phyloP scores from a whole-genome alignment of 1,139 yeast species.

The Yamadazyma buinensis region DNA sequence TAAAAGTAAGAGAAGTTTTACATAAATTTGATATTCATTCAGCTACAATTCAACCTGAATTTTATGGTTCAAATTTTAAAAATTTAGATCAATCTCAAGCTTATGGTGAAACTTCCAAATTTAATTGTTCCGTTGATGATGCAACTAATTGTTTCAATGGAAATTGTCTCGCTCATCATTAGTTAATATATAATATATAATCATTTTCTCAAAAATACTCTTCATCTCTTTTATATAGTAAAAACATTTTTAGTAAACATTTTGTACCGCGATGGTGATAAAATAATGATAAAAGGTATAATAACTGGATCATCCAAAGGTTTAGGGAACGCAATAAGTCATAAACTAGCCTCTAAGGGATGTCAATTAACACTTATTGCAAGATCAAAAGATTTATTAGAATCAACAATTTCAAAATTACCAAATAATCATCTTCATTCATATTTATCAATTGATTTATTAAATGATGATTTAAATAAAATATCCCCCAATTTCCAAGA shows the following conservation, averaged over 20 bases:
- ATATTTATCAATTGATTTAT: conserved; percentile 50
- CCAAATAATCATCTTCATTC: conserved; percentile 39
- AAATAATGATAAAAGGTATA: conserved; percentile 42
- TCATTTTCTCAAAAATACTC: not conserved
- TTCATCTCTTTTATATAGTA: not conserved
- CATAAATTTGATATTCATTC: conserved; percentile 87
- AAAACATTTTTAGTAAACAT: too few relatives aligned
- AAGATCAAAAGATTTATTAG: conserved; percentile 40
- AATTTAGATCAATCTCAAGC: conserved; percentile 16
- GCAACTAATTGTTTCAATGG: conserved; percentile 34
- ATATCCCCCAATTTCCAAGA: conserved; percentile 13
- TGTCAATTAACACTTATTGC: conserved; percentile 61
- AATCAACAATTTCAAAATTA: conserved; percentile 28
- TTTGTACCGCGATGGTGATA: not conserved
- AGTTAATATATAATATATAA: not conserved
- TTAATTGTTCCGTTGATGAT: conserved; percentile 32
- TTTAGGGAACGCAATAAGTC: conserved; percentile 68
- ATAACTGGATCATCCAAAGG: conserved; percentile 90
- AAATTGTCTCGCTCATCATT: conserved; percentile 12
- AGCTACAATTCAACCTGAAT: conserved; percentile 95
- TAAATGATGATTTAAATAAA: conserved; percentile 3
- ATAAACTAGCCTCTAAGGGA: conserved; percentile 56
- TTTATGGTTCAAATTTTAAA: conserved; percentile 13
- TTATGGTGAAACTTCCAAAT: conserved; percentile 32
- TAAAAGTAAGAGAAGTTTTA: conserved; percentile 71